These are phyloP conservation scores for Suillus occidentalis DNA, from an alignment of 768 basidiomycete genomes.

Conservation along the genomic window DNA sequence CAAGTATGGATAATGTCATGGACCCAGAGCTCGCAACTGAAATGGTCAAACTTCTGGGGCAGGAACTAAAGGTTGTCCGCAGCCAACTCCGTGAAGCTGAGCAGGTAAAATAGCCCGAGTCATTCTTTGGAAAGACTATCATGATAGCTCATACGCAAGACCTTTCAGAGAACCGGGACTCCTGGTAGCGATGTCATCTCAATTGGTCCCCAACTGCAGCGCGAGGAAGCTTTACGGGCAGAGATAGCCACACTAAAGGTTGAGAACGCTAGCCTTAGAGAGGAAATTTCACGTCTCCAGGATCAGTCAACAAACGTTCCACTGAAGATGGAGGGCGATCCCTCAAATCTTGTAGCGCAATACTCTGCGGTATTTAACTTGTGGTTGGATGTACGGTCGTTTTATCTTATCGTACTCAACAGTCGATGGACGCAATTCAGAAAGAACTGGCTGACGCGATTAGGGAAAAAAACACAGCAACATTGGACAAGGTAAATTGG, in stretches of 20 bases:
- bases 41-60: slow-evolving; percentile 24
- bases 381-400: not conserved
- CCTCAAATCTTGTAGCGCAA: slow-evolving; percentile 1
- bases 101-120: slow-evolving; percentile 13
- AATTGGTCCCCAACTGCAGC: slow-evolving; percentile 8
- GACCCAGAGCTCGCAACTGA: slow-evolving; percentile 29
- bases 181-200: slow-evolving; percentile 3
- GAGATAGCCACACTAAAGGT: slow-evolving; percentile 20
- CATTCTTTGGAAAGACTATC: not conserved
- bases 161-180: slow-evolving; percentile 14
- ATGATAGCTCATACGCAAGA: not conserved
- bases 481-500: not conserved
- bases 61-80: slow-evolving; percentile 25
- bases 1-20: slow-evolving; percentile 20
- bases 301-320: slow-evolving; percentile 7
- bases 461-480: slow-evolving; percentile 14
- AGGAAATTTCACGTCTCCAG: slow-evolving; percentile 17
- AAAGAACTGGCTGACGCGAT: slow-evolving; percentile 16
- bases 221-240: slow-evolving; percentile 10
- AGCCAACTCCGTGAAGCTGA: slow-evolving; percentile 23
- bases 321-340: slow-evolving; percentile 21
- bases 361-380: slow-evolving; percentile 9
- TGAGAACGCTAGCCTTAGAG: slow-evolving; percentile 21
- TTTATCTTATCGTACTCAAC: slow-evolving; percentile 1
- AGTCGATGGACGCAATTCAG: slow-evolving; percentile 13